Percentiles rank a stretch among this genome's conserved stretches.
Conservation (phyloP, 306 rosid genomes). For the Rubus idaeus region DNA sequence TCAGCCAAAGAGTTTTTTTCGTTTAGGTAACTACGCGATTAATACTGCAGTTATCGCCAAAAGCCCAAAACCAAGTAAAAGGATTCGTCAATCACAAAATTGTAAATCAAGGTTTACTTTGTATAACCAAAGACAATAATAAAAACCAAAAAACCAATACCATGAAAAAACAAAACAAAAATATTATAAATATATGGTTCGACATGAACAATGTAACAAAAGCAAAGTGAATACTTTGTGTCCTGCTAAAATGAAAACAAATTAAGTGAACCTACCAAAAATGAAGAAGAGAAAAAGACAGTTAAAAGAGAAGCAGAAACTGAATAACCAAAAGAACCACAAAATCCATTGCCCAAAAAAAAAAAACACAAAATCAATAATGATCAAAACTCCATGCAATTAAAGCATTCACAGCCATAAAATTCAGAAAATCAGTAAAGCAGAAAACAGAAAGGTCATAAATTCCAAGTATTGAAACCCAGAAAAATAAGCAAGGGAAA, state of each 20-base stretch:
- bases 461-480: constrained; percentile 4
- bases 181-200: neutral
- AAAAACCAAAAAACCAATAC: neutral
- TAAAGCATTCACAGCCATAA: neutral
- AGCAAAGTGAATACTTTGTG: too few species aligned
- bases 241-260: too few species aligned
- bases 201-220: neutral
- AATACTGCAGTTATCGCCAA: constrained; percentile 10
- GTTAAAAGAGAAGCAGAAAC: neutral
- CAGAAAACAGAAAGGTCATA: neutral
- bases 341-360: too few species aligned
- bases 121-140: neutral
- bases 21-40: neutral
- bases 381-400: neutral
- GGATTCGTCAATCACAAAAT: neutral
- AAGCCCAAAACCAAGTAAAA: neutral
- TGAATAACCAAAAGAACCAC: neutral
- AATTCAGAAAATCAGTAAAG: neutral
- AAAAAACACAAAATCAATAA: neutral
- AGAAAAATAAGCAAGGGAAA: neutral
- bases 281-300: neutral
- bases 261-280: too few species aligned
- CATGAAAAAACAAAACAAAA: neutral
- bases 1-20: neutral
- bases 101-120: neutral